These are phyloP conservation scores for Cytospora schulzeri DNA, from an alignment of 2,329 filamentous ascomycete genomes.

Conservation along the genomic window DNA sequence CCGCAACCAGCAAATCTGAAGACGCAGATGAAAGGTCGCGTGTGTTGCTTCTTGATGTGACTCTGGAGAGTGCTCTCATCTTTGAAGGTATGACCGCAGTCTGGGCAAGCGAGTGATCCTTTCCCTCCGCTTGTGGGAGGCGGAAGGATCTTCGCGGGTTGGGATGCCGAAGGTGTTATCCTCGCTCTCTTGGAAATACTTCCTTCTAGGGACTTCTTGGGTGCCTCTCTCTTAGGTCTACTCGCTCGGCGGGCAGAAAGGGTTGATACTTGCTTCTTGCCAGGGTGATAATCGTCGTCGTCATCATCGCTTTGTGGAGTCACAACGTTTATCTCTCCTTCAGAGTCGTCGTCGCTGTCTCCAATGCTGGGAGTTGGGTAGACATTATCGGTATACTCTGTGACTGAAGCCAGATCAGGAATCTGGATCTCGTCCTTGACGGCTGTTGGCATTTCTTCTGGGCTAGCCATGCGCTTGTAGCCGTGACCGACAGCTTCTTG, in stretches of 20 bases:
- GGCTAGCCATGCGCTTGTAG: constrained; percentile 32
- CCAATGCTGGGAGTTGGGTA: constrained; percentile 26
- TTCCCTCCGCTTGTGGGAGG: constrained; percentile 17
- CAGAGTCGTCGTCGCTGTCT: constrained; percentile 22
- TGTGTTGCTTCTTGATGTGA: constrained; percentile 56
- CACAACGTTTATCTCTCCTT: constrained; percentile 15
- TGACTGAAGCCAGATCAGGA: not conserved
- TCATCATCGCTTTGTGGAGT: constrained; percentile 16
- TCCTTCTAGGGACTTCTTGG: constrained; percentile 14
- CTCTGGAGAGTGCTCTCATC: constrained; percentile 48
- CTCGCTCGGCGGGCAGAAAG: constrained; percentile 17
- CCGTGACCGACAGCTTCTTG: constrained; percentile 27
- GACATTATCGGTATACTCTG: not conserved
- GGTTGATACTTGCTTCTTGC: constrained; percentile 1
- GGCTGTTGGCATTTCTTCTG: constrained; percentile 31
- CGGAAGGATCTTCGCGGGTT: constrained; percentile 22
- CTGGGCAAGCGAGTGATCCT: constrained; percentile 36
- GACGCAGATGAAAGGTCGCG: constrained; percentile 71
- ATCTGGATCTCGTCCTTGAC: constrained; percentile 22
- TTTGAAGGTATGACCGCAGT: constrained; percentile 47
- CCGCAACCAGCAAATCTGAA: constrained; percentile 77
- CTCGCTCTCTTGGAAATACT: constrained; percentile 14
- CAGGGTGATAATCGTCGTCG: constrained; percentile 23
- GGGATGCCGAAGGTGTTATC: constrained; percentile 24
- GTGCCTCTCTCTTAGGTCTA: constrained; percentile 32